phyloP scores from a whole-genome alignment of 2,329 filamentous ascomycete species.

The Verticillium albo-atrum region DNA sequence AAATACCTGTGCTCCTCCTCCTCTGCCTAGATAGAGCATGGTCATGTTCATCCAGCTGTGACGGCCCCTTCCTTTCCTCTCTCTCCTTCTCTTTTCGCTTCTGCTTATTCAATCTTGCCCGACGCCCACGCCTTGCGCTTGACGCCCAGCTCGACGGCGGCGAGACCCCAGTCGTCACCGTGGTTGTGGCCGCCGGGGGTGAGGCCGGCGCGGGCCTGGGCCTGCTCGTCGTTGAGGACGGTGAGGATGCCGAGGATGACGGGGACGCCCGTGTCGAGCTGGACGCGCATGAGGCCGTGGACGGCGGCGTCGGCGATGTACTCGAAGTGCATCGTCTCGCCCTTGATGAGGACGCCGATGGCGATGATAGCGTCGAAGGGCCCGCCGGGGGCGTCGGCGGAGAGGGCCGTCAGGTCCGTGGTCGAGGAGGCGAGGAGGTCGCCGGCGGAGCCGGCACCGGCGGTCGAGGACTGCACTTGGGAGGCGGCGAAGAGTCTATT shows the following conservation, averaged over 20 bases:
- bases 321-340: slow-evolving; percentile 99
- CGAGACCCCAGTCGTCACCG: slow-evolving; percentile 92
- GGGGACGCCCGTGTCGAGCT: slow-evolving; percentile 82
- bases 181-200: slow-evolving; percentile 74
- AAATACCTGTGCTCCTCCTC: too few species aligned
- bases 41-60: too few species aligned
- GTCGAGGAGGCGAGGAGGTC: slow-evolving; percentile 70
- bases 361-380: slow-evolving; percentile 94
- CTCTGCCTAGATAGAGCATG: too few species aligned
- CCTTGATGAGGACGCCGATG: slow-evolving; percentile 95
- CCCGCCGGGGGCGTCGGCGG: slow-evolving; percentile 39
- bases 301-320: slow-evolving; percentile 92
- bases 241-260: slow-evolving; percentile 92
- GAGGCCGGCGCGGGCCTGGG: slow-evolving; percentile 76
- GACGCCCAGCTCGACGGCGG: slow-evolving; percentile 87
- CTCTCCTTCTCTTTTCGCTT: slow-evolving; percentile 1
- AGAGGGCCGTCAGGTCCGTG: slow-evolving; percentile 57
- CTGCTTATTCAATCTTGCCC: slow-evolving; percentile 52
- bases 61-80: too few species aligned
- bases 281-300: slow-evolving; percentile 90
- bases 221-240: slow-evolving; percentile 83
- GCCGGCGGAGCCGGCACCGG: slow-evolving; percentile 60
- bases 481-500: slow-evolving; percentile 76
- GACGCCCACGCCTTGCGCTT: slow-evolving; percentile 82
- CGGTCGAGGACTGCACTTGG: slow-evolving; percentile 71